Base-by-base conservation (phyloP, 208 protist species). In the Jaenimonas drosophilae region DNA sequence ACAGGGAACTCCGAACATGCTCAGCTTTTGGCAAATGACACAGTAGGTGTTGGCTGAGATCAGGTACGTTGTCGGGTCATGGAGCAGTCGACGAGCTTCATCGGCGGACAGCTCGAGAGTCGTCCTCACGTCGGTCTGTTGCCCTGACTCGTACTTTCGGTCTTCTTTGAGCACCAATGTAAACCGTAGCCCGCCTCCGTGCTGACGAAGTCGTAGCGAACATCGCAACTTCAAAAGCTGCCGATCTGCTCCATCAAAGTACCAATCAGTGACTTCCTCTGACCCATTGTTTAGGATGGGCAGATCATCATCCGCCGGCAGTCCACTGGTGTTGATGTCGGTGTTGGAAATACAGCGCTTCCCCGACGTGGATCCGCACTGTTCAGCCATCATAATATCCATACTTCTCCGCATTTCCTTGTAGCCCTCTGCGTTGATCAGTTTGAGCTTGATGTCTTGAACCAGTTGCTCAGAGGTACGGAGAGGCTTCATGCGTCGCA, bases 121-220 rank as follows among this genome's bases (percentile, higher is more conserved):
- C 41, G 50, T 59, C 9, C 72, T 65, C 21, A 50, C 30, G 7
- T 58, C 66, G 11, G 29, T 45, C 45, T 86, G 75, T 36, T 67
- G 49, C 0, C 75, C 75, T 7, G 50, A 49, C 6, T 19, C 47
- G 25, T 84, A 61, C 4, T 38, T 50, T 38, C 81, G 58, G 12
- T 81, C 54, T 25, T 77, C 62, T 52, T 86, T 88, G 7, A 92
- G 44, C 7, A 64, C 64, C 2, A 87, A 57, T 12, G 49, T 44
- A 49, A 82, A 86, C n/a, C n/a, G n/a, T n/a, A n/a, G n/a, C n/a
- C n/a, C n/a, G n/a, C n/a, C 21, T 58, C 50, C 7, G 26, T 25
- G 21, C 39, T 27, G 36, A 14, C 36, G n/a, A 19, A 14, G 4
- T 19, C 36, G n/a, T 5, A 7, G 36, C n/a, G 6, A 4, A 17